Evolutionary conservation across 805 yeast species (phyloP).

Genomic region (Wickerhamiella vanderwaltii): DNA sequence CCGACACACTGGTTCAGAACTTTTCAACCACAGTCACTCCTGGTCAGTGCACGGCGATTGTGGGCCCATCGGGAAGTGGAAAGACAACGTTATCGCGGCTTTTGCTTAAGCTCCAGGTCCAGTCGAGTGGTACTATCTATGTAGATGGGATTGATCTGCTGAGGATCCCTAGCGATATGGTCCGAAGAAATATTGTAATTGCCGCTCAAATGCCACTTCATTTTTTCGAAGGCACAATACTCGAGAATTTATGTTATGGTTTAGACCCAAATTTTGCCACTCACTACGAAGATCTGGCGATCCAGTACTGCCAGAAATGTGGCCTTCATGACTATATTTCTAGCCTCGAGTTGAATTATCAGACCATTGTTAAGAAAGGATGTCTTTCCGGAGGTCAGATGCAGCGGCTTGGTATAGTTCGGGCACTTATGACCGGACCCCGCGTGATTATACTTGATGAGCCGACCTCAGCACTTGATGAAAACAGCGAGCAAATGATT

Average conservation of each 20-base stretch:
- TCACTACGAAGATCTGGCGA: background rate
- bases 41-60: slow-evolving; percentile 49
- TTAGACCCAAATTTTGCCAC: background rate
- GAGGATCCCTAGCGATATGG: slow-evolving; percentile 33
- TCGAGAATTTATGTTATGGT: slow-evolving; percentile 43
- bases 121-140: slow-evolving; percentile 31
- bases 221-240: slow-evolving; percentile 61
- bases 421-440: slow-evolving; percentile 65
- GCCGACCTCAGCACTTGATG: slow-evolving; percentile 78
- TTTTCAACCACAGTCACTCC: slow-evolving; percentile 34
- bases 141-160: slow-evolving; percentile 40
- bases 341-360: slow-evolving; percentile 42
- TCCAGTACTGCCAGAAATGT: slow-evolving; percentile 32
- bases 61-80: slow-evolving; percentile 87
- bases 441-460: slow-evolving; percentile 64
- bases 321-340: slow-evolving; percentile 43
- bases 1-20: slow-evolving; percentile 30
- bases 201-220: slow-evolving; percentile 60
- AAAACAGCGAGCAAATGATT: slow-evolving; percentile 43
- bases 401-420: slow-evolving; percentile 72
- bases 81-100: slow-evolving; percentile 64
- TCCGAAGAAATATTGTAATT: slow-evolving; percentile 46
- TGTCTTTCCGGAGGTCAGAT: slow-evolving; percentile 81
- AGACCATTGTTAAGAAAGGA: slow-evolving; percentile 41
- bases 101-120: slow-evolving; percentile 41